These are phyloP conservation scores for Polyporus tsugae DNA, from an alignment of 1,284 basidiomycete genomes.

Conservation along the genomic window DNA sequence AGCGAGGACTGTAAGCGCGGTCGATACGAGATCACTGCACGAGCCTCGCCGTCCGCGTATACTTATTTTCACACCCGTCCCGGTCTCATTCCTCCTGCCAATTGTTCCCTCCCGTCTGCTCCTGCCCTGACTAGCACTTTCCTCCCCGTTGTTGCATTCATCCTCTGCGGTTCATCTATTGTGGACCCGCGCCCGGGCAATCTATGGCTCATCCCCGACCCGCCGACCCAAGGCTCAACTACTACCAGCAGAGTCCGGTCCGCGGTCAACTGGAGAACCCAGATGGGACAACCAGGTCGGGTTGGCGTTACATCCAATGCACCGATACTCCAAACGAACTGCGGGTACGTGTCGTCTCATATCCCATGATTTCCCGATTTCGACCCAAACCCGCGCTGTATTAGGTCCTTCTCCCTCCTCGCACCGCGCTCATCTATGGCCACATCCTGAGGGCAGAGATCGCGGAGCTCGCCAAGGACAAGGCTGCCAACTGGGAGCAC, in stretches of 20 bases:
- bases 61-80: conserved; percentile 34
- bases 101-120: conserved; percentile 23
- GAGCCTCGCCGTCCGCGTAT: conserved; percentile 28
- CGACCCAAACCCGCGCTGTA: not conserved
- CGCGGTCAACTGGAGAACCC: conserved; percentile 75
- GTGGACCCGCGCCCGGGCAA: conserved; percentile 18
- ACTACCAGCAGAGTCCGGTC: conserved; percentile 68
- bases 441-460: conserved; percentile 69
- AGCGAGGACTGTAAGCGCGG: conserved; percentile 21
- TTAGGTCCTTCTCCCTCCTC: conserved; percentile 76
- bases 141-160: conserved; percentile 3
- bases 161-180: conserved; percentile 18
- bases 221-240: conserved; percentile 52
- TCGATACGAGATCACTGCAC: conserved; percentile 30
- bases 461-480: conserved; percentile 64
- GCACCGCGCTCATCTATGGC: conserved; percentile 72
- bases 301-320: conserved; percentile 76
- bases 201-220: conserved; percentile 35
- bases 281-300: conserved; percentile 58
- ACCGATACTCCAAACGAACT: conserved; percentile 79
- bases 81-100: conserved; percentile 17
- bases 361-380: conserved; percentile 5
- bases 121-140: not conserved
- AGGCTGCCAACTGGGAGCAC: conserved; percentile 64
- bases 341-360: conserved; percentile 53